These are phyloP conservation scores for Salix koriyanagi DNA, from an alignment of 345 rosid genomes.

Conservation along the genomic window DNA sequence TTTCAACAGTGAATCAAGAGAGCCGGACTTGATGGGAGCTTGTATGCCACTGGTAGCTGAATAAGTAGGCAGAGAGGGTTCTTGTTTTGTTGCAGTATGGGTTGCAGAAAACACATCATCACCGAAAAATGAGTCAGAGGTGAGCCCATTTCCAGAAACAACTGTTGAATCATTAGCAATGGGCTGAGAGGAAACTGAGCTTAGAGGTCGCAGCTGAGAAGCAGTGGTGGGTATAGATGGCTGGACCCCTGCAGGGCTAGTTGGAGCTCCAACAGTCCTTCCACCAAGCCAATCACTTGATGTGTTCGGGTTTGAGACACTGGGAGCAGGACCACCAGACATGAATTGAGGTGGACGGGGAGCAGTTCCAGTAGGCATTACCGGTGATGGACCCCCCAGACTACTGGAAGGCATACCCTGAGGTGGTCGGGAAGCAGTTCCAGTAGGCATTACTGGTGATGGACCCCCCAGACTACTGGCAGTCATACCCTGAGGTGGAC, in stretches of 20 bases:
- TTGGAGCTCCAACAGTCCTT: constrained; percentile 38
- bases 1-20: neutral
- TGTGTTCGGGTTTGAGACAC: constrained; percentile 30
- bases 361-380: constrained; percentile 32
- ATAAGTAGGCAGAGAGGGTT: constrained; percentile 37
- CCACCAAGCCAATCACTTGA: constrained; percentile 57
- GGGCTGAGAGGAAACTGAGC: constrained; percentile 34
- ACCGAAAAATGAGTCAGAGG: constrained; percentile 44
- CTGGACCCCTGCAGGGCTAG: constrained; percentile 42
- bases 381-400: constrained; percentile 41
- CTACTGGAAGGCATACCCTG: constrained; percentile 20
- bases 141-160: constrained; percentile 60
- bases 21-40: neutral
- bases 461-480: constrained; percentile 49
- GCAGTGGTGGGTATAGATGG: constrained; percentile 37
- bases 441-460: constrained; percentile 34
- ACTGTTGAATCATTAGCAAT: constrained; percentile 43
- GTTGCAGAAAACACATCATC: constrained; percentile 52
- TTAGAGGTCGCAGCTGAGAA: constrained; percentile 37
- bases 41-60: constrained; percentile 40
- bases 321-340: constrained; percentile 32
- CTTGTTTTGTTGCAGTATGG: constrained; percentile 43
- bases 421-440: constrained; percentile 38
- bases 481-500: constrained; percentile 38
- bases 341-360: constrained; percentile 42